Percentiles rank a stretch among this genome's conserved stretches.
Conservation (phyloP, 306 rosid species). For the Prunus kanzakura region DNA sequence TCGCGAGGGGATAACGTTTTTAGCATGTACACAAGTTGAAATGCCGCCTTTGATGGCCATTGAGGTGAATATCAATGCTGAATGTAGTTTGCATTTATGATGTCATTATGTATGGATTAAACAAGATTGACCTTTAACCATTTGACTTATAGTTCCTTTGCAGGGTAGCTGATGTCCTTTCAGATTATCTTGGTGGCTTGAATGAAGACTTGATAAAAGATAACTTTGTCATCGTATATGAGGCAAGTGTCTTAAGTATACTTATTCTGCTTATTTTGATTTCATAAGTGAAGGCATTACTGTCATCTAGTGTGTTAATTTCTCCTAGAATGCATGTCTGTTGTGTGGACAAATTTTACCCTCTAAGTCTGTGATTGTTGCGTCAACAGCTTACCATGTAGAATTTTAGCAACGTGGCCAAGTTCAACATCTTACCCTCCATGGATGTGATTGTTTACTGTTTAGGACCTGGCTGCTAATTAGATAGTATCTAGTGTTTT, state of each 20-base stretch:
- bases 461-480: constrained; percentile 1
- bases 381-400: neutral
- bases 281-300: neutral
- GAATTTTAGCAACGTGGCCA: neutral
- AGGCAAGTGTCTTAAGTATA: constrained; percentile 43
- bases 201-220: constrained; percentile 88
- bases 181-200: constrained; percentile 84
- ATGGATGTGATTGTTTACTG: neutral
- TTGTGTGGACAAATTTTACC: neutral
- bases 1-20: constrained; percentile 86
- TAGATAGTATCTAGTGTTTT: neutral
- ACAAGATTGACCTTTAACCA: constrained; percentile 27
- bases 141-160: constrained; percentile 75
- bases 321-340: neutral
- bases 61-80: constrained; percentile 50
- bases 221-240: constrained; percentile 83
- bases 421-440: neutral
- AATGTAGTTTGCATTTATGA: neutral
- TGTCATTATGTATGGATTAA: neutral
- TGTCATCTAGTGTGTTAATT: neutral
- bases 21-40: constrained; percentile 96
- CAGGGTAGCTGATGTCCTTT: constrained; percentile 92
- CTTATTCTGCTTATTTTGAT: constrained; percentile 1
- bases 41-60: constrained; percentile 98
- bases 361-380: neutral